Conservation (phyloP, 768 basidiomycete species). For the Termitomyces sp. region DNA sequence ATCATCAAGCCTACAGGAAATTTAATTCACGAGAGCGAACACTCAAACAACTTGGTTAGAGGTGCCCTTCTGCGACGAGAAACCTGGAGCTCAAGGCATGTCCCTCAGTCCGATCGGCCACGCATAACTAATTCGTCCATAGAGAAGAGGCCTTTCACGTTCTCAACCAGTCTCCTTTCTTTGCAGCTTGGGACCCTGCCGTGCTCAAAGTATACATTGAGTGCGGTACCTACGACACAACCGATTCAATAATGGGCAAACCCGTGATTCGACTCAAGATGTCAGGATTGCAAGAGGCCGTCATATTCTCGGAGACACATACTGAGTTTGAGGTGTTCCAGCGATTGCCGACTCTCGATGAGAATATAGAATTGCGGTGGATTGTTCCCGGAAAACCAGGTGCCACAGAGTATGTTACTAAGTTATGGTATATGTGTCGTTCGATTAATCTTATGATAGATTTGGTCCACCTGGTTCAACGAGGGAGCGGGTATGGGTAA, state of each 20-base stretch:
- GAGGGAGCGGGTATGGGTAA: slow-evolving; percentile 38
- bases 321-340: slow-evolving; percentile 40
- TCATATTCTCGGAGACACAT: slow-evolving; percentile 49
- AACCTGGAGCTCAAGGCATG: slow-evolving; percentile 60
- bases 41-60: slow-evolving; percentile 22
- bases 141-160: slow-evolving; percentile 58
- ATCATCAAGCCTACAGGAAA: slow-evolving; percentile 32
- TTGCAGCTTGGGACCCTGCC: slow-evolving; percentile 63
- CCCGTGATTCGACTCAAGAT: slow-evolving; percentile 60
- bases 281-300: slow-evolving; percentile 60
- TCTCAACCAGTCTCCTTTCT: slow-evolving; percentile 61
- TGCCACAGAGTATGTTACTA: slow-evolving; percentile 28
- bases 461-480: slow-evolving; percentile 32
- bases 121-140: not conserved
- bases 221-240: slow-evolving; percentile 43
- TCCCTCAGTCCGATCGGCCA: not conserved
- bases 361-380: slow-evolving; percentile 50
- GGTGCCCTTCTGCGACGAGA: slow-evolving; percentile 58
- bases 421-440: not conserved
- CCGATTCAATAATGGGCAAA: slow-evolving; percentile 19
- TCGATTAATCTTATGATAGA: slow-evolving; percentile 6
- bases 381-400: slow-evolving; percentile 45
- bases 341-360: slow-evolving; percentile 41
- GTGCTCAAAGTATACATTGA: slow-evolving; percentile 60
- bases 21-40: slow-evolving; percentile 3